Evolutionary conservation across 805 yeast genomes (phyloP).

Genomic region (Schizosaccharomyces lindneri): DNA sequence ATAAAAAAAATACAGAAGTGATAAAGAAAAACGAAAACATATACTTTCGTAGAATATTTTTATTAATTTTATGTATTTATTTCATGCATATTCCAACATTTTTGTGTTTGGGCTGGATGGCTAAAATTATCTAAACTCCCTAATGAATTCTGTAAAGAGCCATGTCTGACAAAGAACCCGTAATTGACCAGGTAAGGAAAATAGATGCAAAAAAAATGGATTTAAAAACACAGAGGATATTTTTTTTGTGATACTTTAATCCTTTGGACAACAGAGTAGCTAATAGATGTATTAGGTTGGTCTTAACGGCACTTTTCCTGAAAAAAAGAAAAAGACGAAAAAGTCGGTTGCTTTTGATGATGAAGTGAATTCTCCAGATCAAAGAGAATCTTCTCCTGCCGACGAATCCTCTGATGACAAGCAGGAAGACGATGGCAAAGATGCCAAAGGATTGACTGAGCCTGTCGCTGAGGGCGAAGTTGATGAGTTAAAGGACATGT

Average conservation of each 20-base stretch:
- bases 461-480: constrained; percentile 9
- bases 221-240: neutral
- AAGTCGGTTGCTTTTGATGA: constrained; percentile 7
- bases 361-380: neutral
- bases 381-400: constrained; percentile 4
- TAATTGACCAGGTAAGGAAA: neutral
- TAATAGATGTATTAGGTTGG: constrained; percentile 5
- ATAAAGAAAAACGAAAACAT: no score
- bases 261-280: neutral
- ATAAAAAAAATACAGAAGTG: no score
- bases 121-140: neutral
- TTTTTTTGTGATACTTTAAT: neutral
- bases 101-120: neutral
- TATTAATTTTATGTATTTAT: no score
- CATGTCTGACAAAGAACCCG: neutral
- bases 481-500: constrained; percentile 31
- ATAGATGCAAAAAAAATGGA: neutral
- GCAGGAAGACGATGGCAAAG: constrained; percentile 4
- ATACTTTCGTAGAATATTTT: no score
- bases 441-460: neutral
- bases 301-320: constrained; percentile 10
- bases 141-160: neutral
- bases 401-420: constrained; percentile 5
- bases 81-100: neutral
- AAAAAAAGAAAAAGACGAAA: constrained; percentile 16